phyloP scores from a whole-genome alignment of 208 protist genomes.

The Leishmania tarentolae region DNA sequence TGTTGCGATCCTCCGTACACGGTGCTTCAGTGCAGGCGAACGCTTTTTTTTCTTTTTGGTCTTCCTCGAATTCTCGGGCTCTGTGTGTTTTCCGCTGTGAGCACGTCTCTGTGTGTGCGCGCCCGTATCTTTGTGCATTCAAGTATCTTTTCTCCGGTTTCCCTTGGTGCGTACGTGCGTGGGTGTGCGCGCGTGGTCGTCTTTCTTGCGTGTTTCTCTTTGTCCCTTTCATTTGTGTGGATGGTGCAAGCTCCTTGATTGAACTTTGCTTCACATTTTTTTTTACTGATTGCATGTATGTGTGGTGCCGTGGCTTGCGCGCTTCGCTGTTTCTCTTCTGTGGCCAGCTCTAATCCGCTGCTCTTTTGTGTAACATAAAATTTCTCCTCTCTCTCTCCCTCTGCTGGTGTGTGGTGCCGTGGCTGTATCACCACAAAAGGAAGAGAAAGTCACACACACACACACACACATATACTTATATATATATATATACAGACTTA shows the following conservation, averaged over 20 bases:
- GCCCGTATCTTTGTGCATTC: not conserved
- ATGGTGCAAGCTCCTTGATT: not conserved
- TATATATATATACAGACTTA: not conserved
- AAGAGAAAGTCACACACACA: not conserved
- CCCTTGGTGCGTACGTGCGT: no score
- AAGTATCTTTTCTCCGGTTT: not conserved
- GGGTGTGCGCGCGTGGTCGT: not conserved
- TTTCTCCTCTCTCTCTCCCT: not conserved
- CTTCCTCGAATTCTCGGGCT: not conserved
- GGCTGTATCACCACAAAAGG: not conserved
- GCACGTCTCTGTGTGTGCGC: not conserved
- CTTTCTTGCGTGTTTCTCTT: not conserved
- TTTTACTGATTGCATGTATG: no score
- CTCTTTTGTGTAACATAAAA: not conserved
- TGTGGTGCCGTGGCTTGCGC: not conserved
- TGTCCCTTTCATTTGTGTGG: not conserved
- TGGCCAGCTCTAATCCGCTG: not conserved
- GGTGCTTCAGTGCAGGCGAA: not conserved
- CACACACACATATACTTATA: not conserved
- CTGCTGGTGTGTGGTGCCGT: not conserved
- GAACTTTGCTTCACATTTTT: no score
- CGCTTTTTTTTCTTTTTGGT: not conserved
- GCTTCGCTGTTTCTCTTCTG: not conserved
- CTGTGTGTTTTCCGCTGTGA: not conserved
- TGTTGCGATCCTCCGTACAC: not conserved